Percentiles rank a stretch among this genome's conserved stretches.
These are phyloP conservation scores for Lentinula boryana DNA, from an alignment of 768 basidiomycete genomes.

Conservation along the genomic window DNA sequence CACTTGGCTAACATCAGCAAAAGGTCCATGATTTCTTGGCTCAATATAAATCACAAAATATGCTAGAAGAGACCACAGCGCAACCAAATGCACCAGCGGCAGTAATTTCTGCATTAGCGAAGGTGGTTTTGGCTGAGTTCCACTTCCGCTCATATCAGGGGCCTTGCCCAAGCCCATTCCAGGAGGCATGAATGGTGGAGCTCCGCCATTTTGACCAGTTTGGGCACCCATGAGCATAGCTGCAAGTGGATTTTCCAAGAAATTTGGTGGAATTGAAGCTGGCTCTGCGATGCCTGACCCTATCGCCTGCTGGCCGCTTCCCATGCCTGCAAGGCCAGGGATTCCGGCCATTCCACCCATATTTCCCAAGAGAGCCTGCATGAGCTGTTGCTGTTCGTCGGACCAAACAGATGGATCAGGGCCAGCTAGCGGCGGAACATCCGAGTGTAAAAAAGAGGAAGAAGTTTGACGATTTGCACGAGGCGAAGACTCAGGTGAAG, in stretches of 20 bases:
- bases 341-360: slow-evolving; percentile 5
- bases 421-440: slow-evolving; percentile 15
- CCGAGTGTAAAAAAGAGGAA: slow-evolving; percentile 21
- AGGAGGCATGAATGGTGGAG: slow-evolving; percentile 18
- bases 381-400: slow-evolving; percentile 64
- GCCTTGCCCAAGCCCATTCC: slow-evolving; percentile 20
- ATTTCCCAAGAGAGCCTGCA: slow-evolving; percentile 55
- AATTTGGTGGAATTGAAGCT: slow-evolving; percentile 11
- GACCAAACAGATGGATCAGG: slow-evolving; percentile 58
- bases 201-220: slow-evolving; percentile 1
- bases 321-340: not conserved
- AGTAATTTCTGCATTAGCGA: slow-evolving; percentile 53
- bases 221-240: slow-evolving; percentile 26
- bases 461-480: slow-evolving; percentile 8
- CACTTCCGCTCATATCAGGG: slow-evolving; percentile 13
- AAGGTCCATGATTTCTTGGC: slow-evolving; percentile 41
- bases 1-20: slow-evolving; percentile 21
- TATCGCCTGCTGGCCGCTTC: slow-evolving; percentile 4
- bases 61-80: slow-evolving; percentile 58
- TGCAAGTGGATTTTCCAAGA: slow-evolving; percentile 41
- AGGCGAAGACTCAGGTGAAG: slow-evolving; percentile 23
- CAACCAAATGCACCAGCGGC: slow-evolving; percentile 59
- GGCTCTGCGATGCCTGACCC: not conserved
- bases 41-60: slow-evolving; percentile 67
- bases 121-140: slow-evolving; percentile 19